Percentiles rank a stretch among this genome's conserved stretches.
These are phyloP conservation scores for Luffa aegyptiaca DNA, from an alignment of 306 rosid species.

Conservation along the genomic window DNA sequence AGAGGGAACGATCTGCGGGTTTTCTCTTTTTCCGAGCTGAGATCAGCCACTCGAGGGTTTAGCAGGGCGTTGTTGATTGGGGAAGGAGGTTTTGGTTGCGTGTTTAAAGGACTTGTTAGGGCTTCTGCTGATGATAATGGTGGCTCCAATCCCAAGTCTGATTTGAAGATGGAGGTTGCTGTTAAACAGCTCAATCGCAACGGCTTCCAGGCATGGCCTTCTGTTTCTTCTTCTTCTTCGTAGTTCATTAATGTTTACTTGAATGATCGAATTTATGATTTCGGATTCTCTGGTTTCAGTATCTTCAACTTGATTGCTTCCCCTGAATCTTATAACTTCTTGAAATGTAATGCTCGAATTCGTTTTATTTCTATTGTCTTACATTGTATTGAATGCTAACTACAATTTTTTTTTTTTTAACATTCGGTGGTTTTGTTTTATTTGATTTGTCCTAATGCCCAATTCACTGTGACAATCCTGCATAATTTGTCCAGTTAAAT, in stretches of 20 bases:
- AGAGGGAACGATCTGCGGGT: slow-evolving; percentile 64
- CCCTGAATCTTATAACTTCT: background rate
- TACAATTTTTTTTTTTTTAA: background rate
- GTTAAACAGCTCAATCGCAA: slow-evolving; percentile 84
- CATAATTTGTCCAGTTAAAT: background rate
- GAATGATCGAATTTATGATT: background rate
- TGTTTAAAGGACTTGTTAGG: slow-evolving; percentile 45
- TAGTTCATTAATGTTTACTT: background rate
- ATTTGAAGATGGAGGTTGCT: slow-evolving; percentile 53
- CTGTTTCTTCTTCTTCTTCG: background rate
- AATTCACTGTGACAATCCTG: background rate
- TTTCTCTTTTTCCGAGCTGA: slow-evolving; percentile 65
- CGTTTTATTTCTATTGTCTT: background rate
- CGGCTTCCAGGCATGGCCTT: slow-evolving; percentile 75
- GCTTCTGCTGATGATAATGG: slow-evolving; percentile 3
- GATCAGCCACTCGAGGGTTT: slow-evolving; percentile 70
- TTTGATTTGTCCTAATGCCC: background rate
- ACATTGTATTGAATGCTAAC: background rate
- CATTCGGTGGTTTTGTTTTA: background rate
- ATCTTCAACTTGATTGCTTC: background rate
- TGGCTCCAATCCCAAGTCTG: background rate
- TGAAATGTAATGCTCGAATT: background rate
- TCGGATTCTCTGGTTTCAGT: background rate
- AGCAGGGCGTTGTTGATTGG: slow-evolving; percentile 63
- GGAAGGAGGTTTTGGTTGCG: slow-evolving; percentile 94